Evolutionary conservation across 208 protist genomes (phyloP).

Genomic region (Leptomonas seymouri): DNA sequence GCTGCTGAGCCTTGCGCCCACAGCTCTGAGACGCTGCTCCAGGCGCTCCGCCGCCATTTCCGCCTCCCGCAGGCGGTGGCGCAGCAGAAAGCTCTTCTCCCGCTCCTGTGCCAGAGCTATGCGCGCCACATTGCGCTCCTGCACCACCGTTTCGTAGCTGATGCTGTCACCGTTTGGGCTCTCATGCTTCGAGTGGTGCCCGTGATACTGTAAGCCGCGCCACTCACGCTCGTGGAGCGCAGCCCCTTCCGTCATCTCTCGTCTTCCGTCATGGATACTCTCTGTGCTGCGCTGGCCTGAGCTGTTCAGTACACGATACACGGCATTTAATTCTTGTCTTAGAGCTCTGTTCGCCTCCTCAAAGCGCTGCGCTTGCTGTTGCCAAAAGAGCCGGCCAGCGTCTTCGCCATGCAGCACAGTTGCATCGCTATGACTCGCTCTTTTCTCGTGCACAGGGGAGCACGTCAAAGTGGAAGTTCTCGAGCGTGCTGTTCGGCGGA

Average conservation of each 20-base stretch:
- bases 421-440: background rate
- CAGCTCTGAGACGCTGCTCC: background rate
- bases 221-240: background rate
- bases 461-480: background rate
- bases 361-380: constrained; percentile 25
- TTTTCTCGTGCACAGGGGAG: background rate
- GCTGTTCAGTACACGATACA: constrained; percentile 11
- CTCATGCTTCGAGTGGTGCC: background rate
- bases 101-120: constrained; percentile 37
- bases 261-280: background rate
- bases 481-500: background rate
- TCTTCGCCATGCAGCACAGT: background rate
- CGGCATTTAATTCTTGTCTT: constrained; percentile 14
- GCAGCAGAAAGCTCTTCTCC: constrained; percentile 38
- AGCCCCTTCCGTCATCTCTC: background rate
- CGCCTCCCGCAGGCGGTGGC: constrained; percentile 32
- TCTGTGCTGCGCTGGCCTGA: background rate
- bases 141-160: constrained; percentile 11
- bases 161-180: background rate
- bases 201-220: background rate
- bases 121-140: constrained; percentile 38
- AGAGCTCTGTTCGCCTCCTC: constrained; percentile 12
- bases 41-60: constrained; percentile 23
- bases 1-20: background rate
- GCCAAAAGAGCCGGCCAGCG: constrained; percentile 21